A percentile compares a stretch with the other conserved stretches of the same genome.
phyloP scores from a whole-genome alignment of 2,329 filamentous ascomycete species.

The Aureobasidium sp. region DNA sequence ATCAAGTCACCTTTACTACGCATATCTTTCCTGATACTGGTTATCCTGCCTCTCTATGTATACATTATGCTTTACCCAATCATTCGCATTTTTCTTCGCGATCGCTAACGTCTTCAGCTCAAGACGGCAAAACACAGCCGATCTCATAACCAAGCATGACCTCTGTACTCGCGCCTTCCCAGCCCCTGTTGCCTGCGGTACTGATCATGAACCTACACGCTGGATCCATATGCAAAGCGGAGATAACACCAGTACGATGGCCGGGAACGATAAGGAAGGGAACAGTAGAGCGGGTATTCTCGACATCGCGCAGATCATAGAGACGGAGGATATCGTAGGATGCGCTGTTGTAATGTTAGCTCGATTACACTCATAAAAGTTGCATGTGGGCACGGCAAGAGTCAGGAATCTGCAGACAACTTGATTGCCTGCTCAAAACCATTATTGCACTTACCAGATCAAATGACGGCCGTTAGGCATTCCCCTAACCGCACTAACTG shows the following conservation, averaged over 20 bases:
- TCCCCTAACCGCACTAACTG: constrained; percentile 77
- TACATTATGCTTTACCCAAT: not conserved
- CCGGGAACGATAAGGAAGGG: constrained; percentile 96
- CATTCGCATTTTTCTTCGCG: not conserved
- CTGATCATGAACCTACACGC: constrained; percentile 87
- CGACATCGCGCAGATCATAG: constrained; percentile 65
- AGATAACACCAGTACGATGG: constrained; percentile 80
- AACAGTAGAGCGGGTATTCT: constrained; percentile 58
- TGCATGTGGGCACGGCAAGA: no score
- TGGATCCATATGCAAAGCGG: constrained; percentile 77
- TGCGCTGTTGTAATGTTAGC: constrained; percentile 48
- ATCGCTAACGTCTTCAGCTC: not conserved
- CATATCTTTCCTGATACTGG: not conserved
- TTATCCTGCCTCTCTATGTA: not conserved
- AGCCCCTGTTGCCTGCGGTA: constrained; percentile 84
- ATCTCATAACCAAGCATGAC: constrained; percentile 95
- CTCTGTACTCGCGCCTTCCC: constrained; percentile 88
- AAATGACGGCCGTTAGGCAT: constrained; percentile 93
- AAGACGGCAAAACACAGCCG: not conserved
- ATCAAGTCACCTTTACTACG: no score
- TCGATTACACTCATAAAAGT: not conserved
- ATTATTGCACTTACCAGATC: constrained; percentile 57
- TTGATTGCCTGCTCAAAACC: no score
- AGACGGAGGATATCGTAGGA: constrained; percentile 89
- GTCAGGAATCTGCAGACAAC: no score